Conservation (phyloP, 2,329 filamentous ascomycete species). For the Pestalotiopsis sp. region DNA sequence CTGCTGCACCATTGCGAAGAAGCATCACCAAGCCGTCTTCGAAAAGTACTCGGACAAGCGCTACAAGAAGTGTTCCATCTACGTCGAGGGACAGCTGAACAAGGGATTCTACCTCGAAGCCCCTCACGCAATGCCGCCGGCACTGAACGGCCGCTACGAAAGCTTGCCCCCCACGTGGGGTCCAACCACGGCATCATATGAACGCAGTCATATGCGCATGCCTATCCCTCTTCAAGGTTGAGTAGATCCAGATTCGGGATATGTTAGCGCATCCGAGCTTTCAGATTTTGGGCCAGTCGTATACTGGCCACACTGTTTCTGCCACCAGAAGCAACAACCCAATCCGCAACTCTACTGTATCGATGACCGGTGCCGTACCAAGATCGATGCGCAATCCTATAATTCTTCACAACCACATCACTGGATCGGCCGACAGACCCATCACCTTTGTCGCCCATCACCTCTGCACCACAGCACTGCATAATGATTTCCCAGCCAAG, state of each 20-base stretch:
- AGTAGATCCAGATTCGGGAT: neutral
- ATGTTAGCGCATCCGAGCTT: neutral
- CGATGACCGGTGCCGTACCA: neutral
- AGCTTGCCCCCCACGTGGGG: slow-evolving; percentile 10
- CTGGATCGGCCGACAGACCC: neutral
- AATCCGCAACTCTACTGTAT: neutral
- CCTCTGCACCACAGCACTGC: neutral
- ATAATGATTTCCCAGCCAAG: neutral
- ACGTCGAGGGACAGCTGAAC: slow-evolving; percentile 75
- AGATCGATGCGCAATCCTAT: neutral
- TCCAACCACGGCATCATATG: neutral
- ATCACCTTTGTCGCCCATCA: neutral
- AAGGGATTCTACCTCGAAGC: slow-evolving; percentile 58
- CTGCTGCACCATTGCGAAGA: slow-evolving; percentile 79
- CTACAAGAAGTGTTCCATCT: slow-evolving; percentile 82
- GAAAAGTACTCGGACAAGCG: slow-evolving; percentile 90
- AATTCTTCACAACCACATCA: too few relatives aligned
- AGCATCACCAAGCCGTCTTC: slow-evolving; percentile 84
- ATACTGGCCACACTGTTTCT: neutral
- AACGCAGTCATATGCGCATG: slow-evolving; percentile 20
- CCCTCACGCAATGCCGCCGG: slow-evolving; percentile 21
- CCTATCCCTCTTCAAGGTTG: slow-evolving; percentile 27
- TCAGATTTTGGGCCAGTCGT: neutral
- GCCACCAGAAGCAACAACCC: neutral
- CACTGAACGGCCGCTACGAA: slow-evolving; percentile 16